These are phyloP conservation scores for Pyrenophora graminea DNA, from an alignment of 2,329 filamentous ascomycete genomes.

Conservation along the genomic window DNA sequence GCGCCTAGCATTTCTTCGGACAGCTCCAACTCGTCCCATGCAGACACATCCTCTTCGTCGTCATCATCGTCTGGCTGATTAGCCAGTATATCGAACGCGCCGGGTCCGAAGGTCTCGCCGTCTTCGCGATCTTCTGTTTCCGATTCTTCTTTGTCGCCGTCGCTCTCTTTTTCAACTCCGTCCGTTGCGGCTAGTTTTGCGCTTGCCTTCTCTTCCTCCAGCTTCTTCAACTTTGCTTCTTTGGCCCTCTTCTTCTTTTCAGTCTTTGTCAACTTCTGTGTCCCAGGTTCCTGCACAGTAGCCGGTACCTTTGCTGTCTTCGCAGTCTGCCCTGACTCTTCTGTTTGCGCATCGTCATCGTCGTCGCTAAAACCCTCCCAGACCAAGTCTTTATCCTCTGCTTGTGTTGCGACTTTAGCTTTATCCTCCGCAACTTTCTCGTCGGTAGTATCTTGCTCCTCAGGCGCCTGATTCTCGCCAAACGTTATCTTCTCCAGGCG, in stretches of 20 bases:
- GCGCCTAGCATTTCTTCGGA: conserved; percentile 73
- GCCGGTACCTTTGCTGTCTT: neutral
- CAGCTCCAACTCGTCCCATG: conserved; percentile 76
- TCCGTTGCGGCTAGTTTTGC: conserved; percentile 9
- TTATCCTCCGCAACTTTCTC: neutral
- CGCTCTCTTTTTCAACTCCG: conserved; percentile 7
- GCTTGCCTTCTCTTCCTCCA: conserved; percentile 35
- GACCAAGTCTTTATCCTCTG: conserved; percentile 18
- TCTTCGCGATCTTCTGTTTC: conserved; percentile 21
- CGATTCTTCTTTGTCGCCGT: conserved; percentile 26
- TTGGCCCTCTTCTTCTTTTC: conserved; percentile 21
- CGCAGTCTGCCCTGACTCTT: neutral
- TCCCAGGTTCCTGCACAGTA: conserved; percentile 42
- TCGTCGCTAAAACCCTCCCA: conserved; percentile 39
- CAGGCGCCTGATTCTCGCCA: conserved; percentile 15
- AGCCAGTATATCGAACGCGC: conserved; percentile 60
- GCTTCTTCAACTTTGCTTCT: conserved; percentile 25
- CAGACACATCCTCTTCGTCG: conserved; percentile 71
- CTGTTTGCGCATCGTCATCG: conserved; percentile 7
- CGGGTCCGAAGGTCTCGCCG: conserved; percentile 38
- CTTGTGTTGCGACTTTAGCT: neutral
- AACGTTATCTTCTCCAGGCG: conserved; percentile 29
- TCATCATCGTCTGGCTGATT: conserved; percentile 57
- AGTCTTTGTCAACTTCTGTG: conserved; percentile 17
- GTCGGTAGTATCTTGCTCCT: conserved; percentile 5